phyloP scores from a whole-genome alignment of 2,329 filamentous ascomycete species.

The Cercospora sesami region DNA sequence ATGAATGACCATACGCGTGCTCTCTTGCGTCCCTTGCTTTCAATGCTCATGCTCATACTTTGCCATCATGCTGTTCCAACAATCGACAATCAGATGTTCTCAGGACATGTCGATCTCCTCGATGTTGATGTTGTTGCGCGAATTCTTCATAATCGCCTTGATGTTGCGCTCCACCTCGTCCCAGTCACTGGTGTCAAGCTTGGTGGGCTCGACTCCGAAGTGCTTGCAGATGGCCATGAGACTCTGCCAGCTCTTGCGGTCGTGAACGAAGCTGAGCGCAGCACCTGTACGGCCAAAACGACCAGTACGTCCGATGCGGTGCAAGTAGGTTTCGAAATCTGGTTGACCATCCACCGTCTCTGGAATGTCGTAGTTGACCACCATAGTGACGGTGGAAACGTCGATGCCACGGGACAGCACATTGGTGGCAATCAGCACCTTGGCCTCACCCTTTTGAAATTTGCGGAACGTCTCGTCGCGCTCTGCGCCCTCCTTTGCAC shows the following conservation, averaged over 20 bases:
- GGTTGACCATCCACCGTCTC: constrained; percentile 64
- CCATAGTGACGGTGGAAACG: constrained; percentile 87
- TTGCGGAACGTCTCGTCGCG: constrained; percentile 82
- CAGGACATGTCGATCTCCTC: constrained; percentile 24
- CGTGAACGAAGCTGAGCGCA: constrained; percentile 90
- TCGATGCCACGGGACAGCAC: constrained; percentile 95
- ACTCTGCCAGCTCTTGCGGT: constrained; percentile 75
- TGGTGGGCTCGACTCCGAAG: constrained; percentile 78
- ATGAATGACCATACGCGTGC: background rate
- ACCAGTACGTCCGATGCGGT: constrained; percentile 95
- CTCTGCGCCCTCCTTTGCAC: constrained; percentile 78
- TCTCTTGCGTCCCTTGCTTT: background rate
- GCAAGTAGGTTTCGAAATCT: constrained; percentile 93
- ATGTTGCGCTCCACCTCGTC: constrained; percentile 82
- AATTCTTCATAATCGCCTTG: constrained; percentile 72
- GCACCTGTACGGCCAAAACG: constrained; percentile 96
- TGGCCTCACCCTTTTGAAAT: constrained; percentile 83
- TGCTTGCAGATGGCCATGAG: constrained; percentile 76
- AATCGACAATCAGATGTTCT: background rate
- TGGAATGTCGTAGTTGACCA: constrained; percentile 83
- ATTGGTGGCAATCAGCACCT: constrained; percentile 97
- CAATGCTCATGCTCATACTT: background rate
- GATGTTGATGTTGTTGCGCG: constrained; percentile 32
- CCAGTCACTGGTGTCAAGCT: constrained; percentile 84
- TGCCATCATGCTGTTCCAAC: background rate